phyloP scores from a whole-genome alignment of 768 basidiomycete genomes.

The Lentinula detonsa region DNA sequence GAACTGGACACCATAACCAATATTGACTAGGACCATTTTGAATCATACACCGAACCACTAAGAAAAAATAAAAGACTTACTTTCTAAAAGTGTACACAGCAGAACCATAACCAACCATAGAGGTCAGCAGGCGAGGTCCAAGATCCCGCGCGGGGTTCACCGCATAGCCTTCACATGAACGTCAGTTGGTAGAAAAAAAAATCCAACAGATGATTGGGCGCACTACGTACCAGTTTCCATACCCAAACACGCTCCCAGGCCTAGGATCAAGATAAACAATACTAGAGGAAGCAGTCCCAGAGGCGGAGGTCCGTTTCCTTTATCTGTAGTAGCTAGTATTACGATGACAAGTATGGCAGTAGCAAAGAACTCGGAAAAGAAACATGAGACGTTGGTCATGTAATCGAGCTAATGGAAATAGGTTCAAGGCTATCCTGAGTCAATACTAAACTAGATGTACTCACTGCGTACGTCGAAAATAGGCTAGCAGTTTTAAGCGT shows the following conservation, averaged over 20 bases:
- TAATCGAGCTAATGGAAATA: conserved; percentile 24
- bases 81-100: conserved; percentile 34
- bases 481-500: conserved; percentile 51
- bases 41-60: conserved; percentile 8
- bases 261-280: conserved; percentile 53
- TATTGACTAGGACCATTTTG: conserved; percentile 45
- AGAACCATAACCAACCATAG: conserved; percentile 66
- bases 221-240: conserved; percentile 47
- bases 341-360: conserved; percentile 52
- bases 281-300: conserved; percentile 48
- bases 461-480: conserved; percentile 56
- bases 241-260: conserved; percentile 53
- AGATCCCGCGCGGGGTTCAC: conserved; percentile 48
- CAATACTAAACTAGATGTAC: conserved; percentile 12
- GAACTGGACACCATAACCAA: conserved; percentile 67
- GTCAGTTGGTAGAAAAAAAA: neutral
- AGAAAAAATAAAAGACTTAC: conserved; percentile 21
- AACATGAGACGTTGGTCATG: conserved; percentile 32
- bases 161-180: conserved; percentile 24
- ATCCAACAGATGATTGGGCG: neutral
- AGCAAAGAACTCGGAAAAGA: conserved; percentile 53
- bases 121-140: conserved; percentile 64
- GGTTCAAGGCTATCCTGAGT: no score
- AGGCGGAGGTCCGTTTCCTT: conserved; percentile 42
- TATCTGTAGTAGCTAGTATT: conserved; percentile 50